Evolutionary conservation across 2,329 filamentous ascomycete species (phyloP).

Genomic region (Sporothrix inflata): DNA sequence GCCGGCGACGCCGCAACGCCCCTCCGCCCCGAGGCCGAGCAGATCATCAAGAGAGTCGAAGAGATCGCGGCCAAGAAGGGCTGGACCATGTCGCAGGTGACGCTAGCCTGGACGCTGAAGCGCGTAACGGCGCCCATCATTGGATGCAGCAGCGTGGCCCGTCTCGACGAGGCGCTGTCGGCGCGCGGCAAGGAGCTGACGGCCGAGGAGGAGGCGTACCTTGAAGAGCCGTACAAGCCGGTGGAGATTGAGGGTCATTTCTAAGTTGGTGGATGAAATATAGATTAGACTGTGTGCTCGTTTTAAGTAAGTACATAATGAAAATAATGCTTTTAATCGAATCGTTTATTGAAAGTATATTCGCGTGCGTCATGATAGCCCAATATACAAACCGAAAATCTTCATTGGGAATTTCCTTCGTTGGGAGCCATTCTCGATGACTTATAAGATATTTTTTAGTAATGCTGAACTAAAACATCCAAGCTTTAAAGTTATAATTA

Average conservation of each 20-base stretch:
- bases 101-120: conserved; percentile 64
- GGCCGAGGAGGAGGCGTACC: conserved; percentile 60
- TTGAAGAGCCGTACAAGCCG: conserved; percentile 64
- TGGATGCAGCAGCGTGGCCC: conserved; percentile 59
- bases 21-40: conserved; percentile 17
- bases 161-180: conserved; percentile 59
- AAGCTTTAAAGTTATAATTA: conserved; percentile 32
- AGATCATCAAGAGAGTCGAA: conserved; percentile 34
- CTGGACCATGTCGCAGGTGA: conserved; percentile 50
- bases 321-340: not conserved
- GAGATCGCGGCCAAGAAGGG: conserved; percentile 27
- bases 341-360: too few species aligned
- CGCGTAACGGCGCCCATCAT: conserved; percentile 61
- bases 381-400: too few species aligned
- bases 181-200: conserved; percentile 50
- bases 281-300: not conserved
- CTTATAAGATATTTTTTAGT: conserved; percentile 33
- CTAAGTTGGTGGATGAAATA: not conserved
- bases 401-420: too few species aligned
- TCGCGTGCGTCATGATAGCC: too few species aligned
- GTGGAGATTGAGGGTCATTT: conserved; percentile 26
- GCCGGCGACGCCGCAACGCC: not conserved
- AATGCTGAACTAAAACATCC: conserved; percentile 33
- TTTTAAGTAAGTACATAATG: not conserved
- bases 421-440: too few species aligned